Percentiles rank a stretch among this genome's conserved stretches.
These are phyloP conservation scores for Lenzites betulinus DNA, from an alignment of 768 basidiomycete genomes.

Conservation along the genomic window DNA sequence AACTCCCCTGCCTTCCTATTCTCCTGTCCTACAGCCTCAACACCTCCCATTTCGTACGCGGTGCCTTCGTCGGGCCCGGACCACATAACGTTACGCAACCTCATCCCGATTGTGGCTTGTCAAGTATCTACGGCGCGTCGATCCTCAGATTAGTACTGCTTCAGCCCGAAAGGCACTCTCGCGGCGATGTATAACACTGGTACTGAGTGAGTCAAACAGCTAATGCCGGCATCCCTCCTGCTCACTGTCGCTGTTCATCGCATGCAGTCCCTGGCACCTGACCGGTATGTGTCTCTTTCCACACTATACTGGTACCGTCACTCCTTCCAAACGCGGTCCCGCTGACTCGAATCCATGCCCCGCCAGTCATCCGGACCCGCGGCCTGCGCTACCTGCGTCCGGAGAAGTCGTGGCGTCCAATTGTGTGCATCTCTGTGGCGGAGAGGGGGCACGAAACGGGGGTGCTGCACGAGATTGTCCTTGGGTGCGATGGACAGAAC, in stretches of 20 bases:
- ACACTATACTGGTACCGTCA: neutral
- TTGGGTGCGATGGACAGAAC: slow-evolving; percentile 72
- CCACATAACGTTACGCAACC: too few relatives aligned
- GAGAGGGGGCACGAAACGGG: slow-evolving; percentile 33
- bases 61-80: too few relatives aligned
- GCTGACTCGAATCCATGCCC: neutral
- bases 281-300: slow-evolving; percentile 22
- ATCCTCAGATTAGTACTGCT: too few relatives aligned
- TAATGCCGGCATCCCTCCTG: neutral
- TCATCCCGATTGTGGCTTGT: too few relatives aligned
- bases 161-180: too few relatives aligned
- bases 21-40: too few relatives aligned
- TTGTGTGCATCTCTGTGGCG: slow-evolving; percentile 58
- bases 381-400: slow-evolving; percentile 48
- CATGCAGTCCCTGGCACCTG: slow-evolving; percentile 33
- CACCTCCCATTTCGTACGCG: neutral
- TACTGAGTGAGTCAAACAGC: slow-evolving; percentile 1
- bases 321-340: neutral
- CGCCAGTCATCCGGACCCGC: slow-evolving; percentile 41
- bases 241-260: neutral
- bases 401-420: slow-evolving; percentile 69
- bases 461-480: slow-evolving; percentile 51
- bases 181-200: neutral
- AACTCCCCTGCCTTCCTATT: too few relatives aligned
- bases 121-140: neutral